Evolutionary conservation across 2,329 filamentous ascomycete genomes (phyloP).

Genomic region (Claviceps sp.): DNA sequence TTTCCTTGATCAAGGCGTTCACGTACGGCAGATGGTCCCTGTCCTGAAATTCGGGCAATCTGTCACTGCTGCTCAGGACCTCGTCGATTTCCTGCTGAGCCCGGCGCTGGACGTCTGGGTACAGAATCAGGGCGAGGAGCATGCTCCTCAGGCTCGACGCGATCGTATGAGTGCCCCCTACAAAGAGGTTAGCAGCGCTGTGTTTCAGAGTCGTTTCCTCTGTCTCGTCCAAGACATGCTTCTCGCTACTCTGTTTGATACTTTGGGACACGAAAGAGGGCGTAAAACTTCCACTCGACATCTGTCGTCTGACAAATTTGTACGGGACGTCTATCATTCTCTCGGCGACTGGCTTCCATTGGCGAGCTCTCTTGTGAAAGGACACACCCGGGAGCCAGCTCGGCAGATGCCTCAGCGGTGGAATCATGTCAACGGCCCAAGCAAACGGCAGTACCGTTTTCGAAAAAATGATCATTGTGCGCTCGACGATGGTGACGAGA

Average conservation of each 20-base stretch:
- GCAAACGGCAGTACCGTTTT: constrained; percentile 15
- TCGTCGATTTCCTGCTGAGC: constrained; percentile 28
- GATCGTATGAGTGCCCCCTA: constrained; percentile 8
- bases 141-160: constrained; percentile 13
- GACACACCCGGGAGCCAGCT: constrained; percentile 15
- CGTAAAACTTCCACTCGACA: constrained; percentile 8
- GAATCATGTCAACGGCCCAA: constrained; percentile 22
- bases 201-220: constrained; percentile 3
- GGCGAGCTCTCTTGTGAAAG: constrained; percentile 17
- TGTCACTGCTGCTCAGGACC: constrained; percentile 27
- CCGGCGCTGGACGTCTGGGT: constrained; percentile 26
- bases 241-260: background rate
- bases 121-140: constrained; percentile 32
- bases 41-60: constrained; percentile 30
- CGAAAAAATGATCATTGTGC: constrained; percentile 16
- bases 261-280: constrained; percentile 16
- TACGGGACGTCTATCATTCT: constrained; percentile 15
- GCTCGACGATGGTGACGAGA: constrained; percentile 11
- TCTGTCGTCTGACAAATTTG: constrained; percentile 16
- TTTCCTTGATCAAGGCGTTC: constrained; percentile 17
- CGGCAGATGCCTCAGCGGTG: constrained; percentile 17
- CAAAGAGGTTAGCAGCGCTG: constrained; percentile 2
- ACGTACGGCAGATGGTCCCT: constrained; percentile 29
- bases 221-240: background rate
- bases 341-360: constrained; percentile 12